Evolutionary conservation across 768 basidiomycete species (phyloP), one percentile per base, ranked within the genome.

Genomic region (Boletus coccyginus): DNA sequence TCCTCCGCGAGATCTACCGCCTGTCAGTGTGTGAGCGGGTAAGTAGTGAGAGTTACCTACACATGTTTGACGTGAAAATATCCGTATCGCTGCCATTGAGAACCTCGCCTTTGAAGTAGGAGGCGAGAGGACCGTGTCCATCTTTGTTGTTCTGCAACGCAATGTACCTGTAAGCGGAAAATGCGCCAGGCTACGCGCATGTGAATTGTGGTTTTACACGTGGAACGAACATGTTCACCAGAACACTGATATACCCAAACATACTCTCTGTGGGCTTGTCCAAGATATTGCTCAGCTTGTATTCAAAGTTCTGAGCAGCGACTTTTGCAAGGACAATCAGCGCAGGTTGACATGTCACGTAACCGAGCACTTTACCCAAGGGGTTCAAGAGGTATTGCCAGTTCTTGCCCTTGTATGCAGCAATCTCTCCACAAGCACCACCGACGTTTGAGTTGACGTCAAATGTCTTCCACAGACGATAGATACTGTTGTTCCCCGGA

Each of bases 371-470:
- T 27, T 62, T 66, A 88, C 88, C 90, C 19, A 97, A 77, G 0
- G 94, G 94, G 66, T 97, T 98, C 58, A 93, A 64, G 50, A 93
- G 77, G 24, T 81, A 79, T 16, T 78, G 81, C 90, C 94, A 94
- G 55, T 87, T 86, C 75, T 86, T 86, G 58, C 95, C 96, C 71
- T 98, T 98, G 75, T 94, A 90, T 14, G 80, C 86, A 10, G 91
- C 90, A 66, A 96, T 94, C 73, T 98, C 96, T n/a, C 96, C 96
- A 70, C 96, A 98, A 12, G 96, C 94, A 17, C 95, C 96, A 12
- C 84, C 95, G 13, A 98, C 92, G 57, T 90, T 96, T 9, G 90
- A 92, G 69, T 93, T 90, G 58, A 94, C 74, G 66, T 94, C 92
- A 64, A 94, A 94, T 0, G 91, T 85, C 74, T 98, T 98, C 96